Evolutionary conservation across 2,329 filamentous ascomycete genomes (phyloP).

Genomic region (Paecilomyces formosus): DNA sequence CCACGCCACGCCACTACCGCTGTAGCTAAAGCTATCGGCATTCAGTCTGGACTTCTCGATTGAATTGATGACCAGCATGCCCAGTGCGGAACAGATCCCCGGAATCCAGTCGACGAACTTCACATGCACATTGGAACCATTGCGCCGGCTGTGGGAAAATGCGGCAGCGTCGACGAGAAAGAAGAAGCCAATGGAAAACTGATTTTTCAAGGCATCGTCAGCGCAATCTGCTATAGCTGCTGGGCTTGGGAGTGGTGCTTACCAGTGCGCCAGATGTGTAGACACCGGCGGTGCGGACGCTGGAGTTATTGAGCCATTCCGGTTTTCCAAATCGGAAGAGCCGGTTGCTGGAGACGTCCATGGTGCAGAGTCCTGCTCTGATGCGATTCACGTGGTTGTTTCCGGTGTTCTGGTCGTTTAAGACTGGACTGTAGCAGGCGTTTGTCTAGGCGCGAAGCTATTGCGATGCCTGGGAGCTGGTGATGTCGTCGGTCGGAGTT

Average conservation of each 20-base stretch:
- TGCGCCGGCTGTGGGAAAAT: slow-evolving; percentile 55
- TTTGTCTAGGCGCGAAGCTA: neutral
- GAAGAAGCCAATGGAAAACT: slow-evolving; percentile 66
- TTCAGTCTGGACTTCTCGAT: slow-evolving; percentile 61
- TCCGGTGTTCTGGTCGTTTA: neutral
- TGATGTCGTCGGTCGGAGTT: neutral
- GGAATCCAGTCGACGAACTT: slow-evolving; percentile 68
- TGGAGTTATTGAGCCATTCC: slow-evolving; percentile 59
- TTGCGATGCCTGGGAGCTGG: neutral
- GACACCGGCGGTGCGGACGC: slow-evolving; percentile 57
- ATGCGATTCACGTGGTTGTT: neutral
- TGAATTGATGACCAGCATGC: slow-evolving; percentile 66
- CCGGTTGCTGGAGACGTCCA: slow-evolving; percentile 44
- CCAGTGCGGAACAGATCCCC: slow-evolving; percentile 60
- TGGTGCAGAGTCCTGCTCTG: slow-evolving; percentile 6
- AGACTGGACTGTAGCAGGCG: neutral
- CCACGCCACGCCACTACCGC: slow-evolving; percentile 61
- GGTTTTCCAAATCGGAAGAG: slow-evolving; percentile 63
- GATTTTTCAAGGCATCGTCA: neutral
- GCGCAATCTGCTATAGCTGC: neutral
- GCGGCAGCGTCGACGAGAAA: slow-evolving; percentile 60
- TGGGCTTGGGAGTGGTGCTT: slow-evolving; percentile 18
- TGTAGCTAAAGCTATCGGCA: slow-evolving; percentile 59
- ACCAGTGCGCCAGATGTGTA: slow-evolving; percentile 61
- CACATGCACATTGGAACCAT: slow-evolving; percentile 56